Base-by-base conservation (phyloP, 768 basidiomycete species). In the Strobilomyces confusus region DNA sequence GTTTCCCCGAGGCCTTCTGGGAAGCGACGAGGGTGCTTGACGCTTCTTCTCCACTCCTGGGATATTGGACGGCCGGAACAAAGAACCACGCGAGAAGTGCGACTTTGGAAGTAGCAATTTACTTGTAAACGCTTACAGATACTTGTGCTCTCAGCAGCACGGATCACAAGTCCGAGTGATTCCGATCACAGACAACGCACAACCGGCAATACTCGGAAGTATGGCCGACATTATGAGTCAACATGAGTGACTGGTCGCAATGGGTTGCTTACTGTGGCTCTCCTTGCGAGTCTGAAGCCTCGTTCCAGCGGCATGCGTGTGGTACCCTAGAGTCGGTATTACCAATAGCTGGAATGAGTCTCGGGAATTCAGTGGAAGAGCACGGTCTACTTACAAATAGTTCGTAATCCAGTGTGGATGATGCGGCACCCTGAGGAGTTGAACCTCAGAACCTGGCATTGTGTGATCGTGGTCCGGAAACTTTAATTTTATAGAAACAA, bases 61-160 rank as follows among this genome's bases (percentile, higher is more conserved):
- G 33, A 40, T 46, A 42, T 41, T 55, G 19, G 32, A 32, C 50
- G 57, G 56, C 52, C 65, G 62, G 58, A 54, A 46, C 59, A 64
- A 56, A 29, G 29, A 40, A 41, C 48, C 48, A 34, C 19, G 33
- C 33, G 33, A 33, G 9, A 29, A 29, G 33, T 33, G 14, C 33
- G 20, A 26, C 51, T 25, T 44, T 57, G 23, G 43, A 43, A 29
- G 42, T 44, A 25, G 44, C 25, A 41, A 55, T 33, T 41, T 44
- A 29, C n/a, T n/a, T n/a, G n/a, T n/a, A 44, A 22, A 38, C 23
- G 37, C 40, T 37, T 20, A 51, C 46, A 29, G 6, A 29, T 8
- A 26, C 26, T 26, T 26, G n/a, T n/a, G 26, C 26, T 26, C 26
- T 26, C 4, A 6, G 29, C 7, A 29, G 29, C 29, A 29, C 29